A percentile compares a stretch with the other conserved stretches of the same genome.
These are phyloP conservation scores for Colletotrichum camelliae DNA, from an alignment of 2,329 filamentous ascomycete species.

Conservation along the genomic window DNA sequence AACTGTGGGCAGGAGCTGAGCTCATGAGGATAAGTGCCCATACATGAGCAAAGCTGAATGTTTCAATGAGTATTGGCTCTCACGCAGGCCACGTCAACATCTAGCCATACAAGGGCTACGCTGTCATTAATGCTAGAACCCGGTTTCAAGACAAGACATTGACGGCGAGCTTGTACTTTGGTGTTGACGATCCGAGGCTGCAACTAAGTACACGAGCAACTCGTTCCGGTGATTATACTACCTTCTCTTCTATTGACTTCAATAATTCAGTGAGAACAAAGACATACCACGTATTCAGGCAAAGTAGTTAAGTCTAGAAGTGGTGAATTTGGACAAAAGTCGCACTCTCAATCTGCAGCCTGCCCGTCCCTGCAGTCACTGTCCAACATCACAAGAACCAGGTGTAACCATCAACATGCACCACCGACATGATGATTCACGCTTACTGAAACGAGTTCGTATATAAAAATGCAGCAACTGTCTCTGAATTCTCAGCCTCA, in stretches of 20 bases:
- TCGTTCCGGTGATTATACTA: not conserved
- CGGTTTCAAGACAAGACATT: not conserved
- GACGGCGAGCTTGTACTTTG: not conserved
- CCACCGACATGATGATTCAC: not conserved
- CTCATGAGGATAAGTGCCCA: not conserved
- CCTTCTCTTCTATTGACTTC: fast-evolving
- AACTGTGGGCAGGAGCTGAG: not conserved
- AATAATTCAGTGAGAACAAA: not conserved
- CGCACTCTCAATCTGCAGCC: not conserved
- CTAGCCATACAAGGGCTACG: not conserved
- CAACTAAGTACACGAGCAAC: fast-evolving
- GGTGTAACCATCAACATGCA: not conserved
- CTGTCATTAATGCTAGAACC: not conserved
- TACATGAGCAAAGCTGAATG: not conserved
- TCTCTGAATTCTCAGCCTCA: not conserved
- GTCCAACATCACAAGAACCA: not conserved
- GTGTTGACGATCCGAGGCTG: not conserved
- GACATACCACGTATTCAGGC: fast-evolving
- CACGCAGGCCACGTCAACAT: not conserved
- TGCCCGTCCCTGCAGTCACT: not conserved
- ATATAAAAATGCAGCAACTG: not conserved
- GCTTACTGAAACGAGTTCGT: not conserved
- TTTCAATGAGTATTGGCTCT: not conserved
- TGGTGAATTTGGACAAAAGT: not conserved
- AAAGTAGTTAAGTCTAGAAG: not conserved